These are phyloP conservation scores for Dictyophora rubrovolvata DNA, from an alignment of 768 basidiomycete species.

Conservation along the genomic window DNA sequence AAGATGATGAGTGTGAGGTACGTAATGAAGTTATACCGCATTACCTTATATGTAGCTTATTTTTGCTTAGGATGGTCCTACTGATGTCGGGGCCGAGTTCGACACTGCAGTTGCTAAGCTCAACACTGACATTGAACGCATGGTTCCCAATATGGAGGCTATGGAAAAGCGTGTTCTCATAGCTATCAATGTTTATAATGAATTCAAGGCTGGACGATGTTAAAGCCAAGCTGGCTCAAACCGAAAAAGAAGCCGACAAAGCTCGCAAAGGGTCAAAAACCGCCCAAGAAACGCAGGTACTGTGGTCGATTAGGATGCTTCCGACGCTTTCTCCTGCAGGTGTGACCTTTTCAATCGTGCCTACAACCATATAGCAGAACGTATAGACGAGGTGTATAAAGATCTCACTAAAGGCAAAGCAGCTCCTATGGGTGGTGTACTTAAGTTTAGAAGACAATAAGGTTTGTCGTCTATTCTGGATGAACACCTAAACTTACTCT, in stretches of 20 bases:
- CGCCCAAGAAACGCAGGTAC: slow-evolving; percentile 74
- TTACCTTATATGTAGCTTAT: not conserved
- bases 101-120: slow-evolving; percentile 66
- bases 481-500: slow-evolving; percentile 12
- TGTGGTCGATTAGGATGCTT: slow-evolving; percentile 11
- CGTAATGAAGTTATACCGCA: slow-evolving; percentile 11
- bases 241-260: slow-evolving; percentile 87
- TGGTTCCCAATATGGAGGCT: slow-evolving; percentile 97
- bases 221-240: slow-evolving; percentile 73
- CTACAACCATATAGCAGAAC: slow-evolving; percentile 90
- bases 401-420: slow-evolving; percentile 94
- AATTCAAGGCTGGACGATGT: slow-evolving; percentile 69
- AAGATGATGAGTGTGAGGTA: slow-evolving; percentile 66
- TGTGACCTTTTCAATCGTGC: slow-evolving; percentile 91
- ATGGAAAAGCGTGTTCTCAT: slow-evolving; percentile 61
- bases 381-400: slow-evolving; percentile 94
- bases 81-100: slow-evolving; percentile 57
- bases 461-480: slow-evolving; percentile 28
- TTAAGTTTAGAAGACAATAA: slow-evolving; percentile 93
- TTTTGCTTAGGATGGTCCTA: slow-evolving; percentile 43
- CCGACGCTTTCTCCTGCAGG: slow-evolving; percentile 21
- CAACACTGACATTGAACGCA: slow-evolving; percentile 73
- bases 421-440: slow-evolving; percentile 91
- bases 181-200: not conserved
- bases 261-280: slow-evolving; percentile 81